A percentile compares a stretch with the other conserved stretches of the same genome.
phyloP scores from a whole-genome alignment of 1,284 basidiomycete genomes.

The Ustilago tritici region DNA sequence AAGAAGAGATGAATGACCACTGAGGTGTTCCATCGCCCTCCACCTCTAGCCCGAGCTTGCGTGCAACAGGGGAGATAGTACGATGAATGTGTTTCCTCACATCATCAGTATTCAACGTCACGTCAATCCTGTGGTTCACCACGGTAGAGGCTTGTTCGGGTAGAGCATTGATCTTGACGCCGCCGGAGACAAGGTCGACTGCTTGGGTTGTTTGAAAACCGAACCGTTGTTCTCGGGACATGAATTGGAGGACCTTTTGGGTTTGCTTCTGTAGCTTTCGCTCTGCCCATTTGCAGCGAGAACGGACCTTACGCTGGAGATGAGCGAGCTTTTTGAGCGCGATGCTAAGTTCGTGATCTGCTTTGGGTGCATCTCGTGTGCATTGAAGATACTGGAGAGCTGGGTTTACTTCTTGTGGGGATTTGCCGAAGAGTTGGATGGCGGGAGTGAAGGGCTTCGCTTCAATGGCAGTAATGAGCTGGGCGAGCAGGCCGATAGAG shows the following conservation, averaged over 20 bases:
- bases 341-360: conserved; percentile 71
- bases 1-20: conserved; percentile 23
- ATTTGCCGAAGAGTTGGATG: conserved; percentile 58
- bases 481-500: conserved; percentile 77
- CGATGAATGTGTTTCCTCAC: conserved; percentile 72
- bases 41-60: conserved; percentile 74
- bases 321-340: conserved; percentile 71
- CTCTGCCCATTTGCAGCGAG: conserved; percentile 2
- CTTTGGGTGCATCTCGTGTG: conserved; percentile 73
- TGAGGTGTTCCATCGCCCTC: conserved; percentile 37
- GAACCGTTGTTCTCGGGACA: conserved; percentile 66
- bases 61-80: conserved; percentile 72
- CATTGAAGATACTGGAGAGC: conserved; percentile 72
- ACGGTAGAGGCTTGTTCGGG: conserved; percentile 75
- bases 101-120: conserved; percentile 72
- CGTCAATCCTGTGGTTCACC: conserved; percentile 76
- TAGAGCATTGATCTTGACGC: conserved; percentile 78
- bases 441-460: conserved; percentile 72
- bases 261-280: conserved; percentile 24
- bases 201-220: conserved; percentile 79
- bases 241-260: conserved; percentile 12
- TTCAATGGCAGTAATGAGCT: conserved; percentile 75
- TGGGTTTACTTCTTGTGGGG: conserved; percentile 64
- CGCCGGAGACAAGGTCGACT: conserved; percentile 77
- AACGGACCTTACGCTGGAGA: conserved; percentile 15